Percentiles rank a stretch among this genome's conserved stretches.
Conservation (phyloP, 805 yeast species). For the Hanseniaspora vineae region DNA sequence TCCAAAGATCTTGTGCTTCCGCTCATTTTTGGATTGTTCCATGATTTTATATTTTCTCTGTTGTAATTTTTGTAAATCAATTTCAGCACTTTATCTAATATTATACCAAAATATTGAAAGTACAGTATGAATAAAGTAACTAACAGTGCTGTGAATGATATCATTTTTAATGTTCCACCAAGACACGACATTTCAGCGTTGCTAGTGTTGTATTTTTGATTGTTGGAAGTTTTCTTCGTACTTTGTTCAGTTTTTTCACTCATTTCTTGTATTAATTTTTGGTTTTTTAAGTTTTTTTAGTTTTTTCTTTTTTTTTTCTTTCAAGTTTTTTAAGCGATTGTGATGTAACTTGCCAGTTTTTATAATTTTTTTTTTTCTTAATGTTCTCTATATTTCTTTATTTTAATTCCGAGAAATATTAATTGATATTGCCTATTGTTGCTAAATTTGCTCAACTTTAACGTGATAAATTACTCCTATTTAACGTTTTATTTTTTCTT, state of each 20-base stretch:
- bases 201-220: not conserved
- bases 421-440: too few species aligned
- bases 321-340: too few species aligned
- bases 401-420: too few species aligned
- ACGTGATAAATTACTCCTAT: too few species aligned
- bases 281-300: not conserved
- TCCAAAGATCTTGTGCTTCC: not conserved
- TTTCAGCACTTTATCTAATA: not conserved
- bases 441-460: too few species aligned
- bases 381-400: too few species aligned
- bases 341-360: too few species aligned
- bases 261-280: not conserved
- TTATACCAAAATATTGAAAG: not conserved
- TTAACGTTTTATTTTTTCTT: too few species aligned
- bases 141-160: not conserved
- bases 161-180: not conserved
- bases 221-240: not conserved
- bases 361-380: too few species aligned
- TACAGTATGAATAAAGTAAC: not conserved
- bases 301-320: not conserved
- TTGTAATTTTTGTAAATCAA: not conserved
- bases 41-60: too few species aligned
- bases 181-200: not conserved
- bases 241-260: not conserved
- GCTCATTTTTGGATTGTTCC: not conserved